Evolutionary conservation across 2,329 filamentous ascomycete species (phyloP), one percentile per base, ranked within the genome.

Genomic region (Waltergamsia citrina): DNA sequence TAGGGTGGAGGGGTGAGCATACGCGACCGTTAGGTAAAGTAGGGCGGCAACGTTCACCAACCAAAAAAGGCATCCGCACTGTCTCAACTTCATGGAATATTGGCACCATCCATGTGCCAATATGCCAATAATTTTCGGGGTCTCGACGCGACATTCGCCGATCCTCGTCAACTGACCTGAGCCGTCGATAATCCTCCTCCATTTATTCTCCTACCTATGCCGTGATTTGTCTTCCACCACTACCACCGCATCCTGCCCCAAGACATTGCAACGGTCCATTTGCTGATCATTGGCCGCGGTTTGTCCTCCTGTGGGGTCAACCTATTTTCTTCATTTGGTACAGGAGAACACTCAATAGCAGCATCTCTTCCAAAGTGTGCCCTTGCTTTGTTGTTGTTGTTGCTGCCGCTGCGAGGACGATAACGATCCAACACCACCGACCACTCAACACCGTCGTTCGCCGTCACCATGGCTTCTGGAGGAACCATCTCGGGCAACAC

Each of bases 161-260:
- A 34, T 25, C 23, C 24, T 12, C 24, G 14, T 28, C 26, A 28
- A n/a, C 26, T n/a, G n/a, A n/a, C n/a, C n/a, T n/a, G n/a, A 28
- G 26, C 19, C 5, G 29, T 4, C 19, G 16, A n/a, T n/a, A n/a
- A n/a, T 19, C 7, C 7, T 31, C 30, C 12, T n/a, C 60, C 46
- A 62, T 74, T 15, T 16, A 26, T 30, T 17, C 26, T 41, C 72
- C 74, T 43, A 79, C 78, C 22, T 18, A 32, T 17, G 29, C 56
- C 57, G 59, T 32, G 12, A 4, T 19, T 15, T 17, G n/a, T 16
- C 15, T 18, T 5, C 23, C n/a, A 19, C 22, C 21, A 18, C 20
- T 24, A 25, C 24, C 14, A n/a, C 17, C 22, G 32, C 32, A 19
- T 17, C 32, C 16, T 12, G 32, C 25, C 17, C 26, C 33, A 35